Conservation (phyloP, 1,284 basidiomycete species). For the Somion occarium region DNA sequence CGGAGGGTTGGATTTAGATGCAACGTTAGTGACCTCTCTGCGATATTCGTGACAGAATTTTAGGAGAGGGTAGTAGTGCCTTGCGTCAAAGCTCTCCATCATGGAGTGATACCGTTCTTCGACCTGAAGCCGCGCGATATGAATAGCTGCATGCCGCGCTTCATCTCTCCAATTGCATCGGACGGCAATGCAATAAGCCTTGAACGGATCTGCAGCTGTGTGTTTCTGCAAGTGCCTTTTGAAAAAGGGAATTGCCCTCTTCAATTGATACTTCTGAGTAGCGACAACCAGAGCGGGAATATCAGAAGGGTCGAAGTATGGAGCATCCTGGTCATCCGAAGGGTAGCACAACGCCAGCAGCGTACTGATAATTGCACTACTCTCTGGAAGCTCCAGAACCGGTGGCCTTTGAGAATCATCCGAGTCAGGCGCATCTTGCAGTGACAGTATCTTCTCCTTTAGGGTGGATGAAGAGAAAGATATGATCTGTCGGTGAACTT, state of each 20-base stretch:
- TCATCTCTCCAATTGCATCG: slow-evolving; percentile 1
- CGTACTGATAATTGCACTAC: background rate
- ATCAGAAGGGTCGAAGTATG: background rate
- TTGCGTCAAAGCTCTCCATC: background rate
- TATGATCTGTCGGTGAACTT: background rate
- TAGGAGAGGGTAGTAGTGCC: background rate
- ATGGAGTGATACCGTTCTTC: background rate
- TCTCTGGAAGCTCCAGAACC: background rate
- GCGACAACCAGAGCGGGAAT: background rate
- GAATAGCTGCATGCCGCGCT: slow-evolving; percentile 6
- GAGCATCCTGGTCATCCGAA: background rate
- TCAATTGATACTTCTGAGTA: background rate
- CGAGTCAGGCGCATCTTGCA: background rate
- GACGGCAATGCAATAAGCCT: background rate
- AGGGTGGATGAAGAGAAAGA: slow-evolving; percentile 10
- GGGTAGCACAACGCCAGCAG: background rate
- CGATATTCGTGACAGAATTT: background rate
- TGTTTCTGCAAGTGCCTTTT: background rate
- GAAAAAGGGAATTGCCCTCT: background rate
- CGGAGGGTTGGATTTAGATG: background rate
- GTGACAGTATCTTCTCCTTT: background rate
- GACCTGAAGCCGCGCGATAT: background rate
- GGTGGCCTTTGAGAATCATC: background rate
- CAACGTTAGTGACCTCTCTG: background rate
- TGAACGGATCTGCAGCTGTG: background rate